phyloP scores from a whole-genome alignment of 2,329 filamentous ascomycete species.

The Colletotrichum somersetense region DNA sequence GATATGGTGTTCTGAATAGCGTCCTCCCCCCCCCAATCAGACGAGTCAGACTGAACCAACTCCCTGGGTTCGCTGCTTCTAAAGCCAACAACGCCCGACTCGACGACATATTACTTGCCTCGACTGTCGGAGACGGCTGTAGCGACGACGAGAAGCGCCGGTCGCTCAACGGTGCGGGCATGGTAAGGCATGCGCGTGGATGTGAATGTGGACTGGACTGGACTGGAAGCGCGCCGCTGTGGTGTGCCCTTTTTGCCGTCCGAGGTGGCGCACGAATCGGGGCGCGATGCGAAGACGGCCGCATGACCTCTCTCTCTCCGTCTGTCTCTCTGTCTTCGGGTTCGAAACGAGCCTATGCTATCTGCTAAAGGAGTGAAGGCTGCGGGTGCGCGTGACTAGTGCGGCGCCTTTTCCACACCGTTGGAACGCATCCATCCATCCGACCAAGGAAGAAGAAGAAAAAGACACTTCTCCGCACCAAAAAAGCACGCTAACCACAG shows the following conservation, averaged over 20 bases:
- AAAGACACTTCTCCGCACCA: neutral
- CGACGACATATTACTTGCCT: neutral
- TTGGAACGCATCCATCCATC: neutral
- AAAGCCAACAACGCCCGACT: neutral
- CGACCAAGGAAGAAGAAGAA: neutral
- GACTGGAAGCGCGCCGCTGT: neutral
- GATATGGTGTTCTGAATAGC: neutral
- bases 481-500: neutral
- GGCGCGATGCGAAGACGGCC: neutral
- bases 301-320: neutral
- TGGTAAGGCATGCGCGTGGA: too few species aligned
- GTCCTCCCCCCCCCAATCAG: neutral
- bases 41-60: neutral
- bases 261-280: neutral
- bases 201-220: too few species aligned
- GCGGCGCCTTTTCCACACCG: neutral
- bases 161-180: too few species aligned
- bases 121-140: neutral
- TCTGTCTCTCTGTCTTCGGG: neutral
- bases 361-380: neutral
- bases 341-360: neutral
- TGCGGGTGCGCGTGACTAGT: neutral
- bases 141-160: neutral
- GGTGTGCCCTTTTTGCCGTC: neutral
- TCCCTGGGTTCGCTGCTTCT: neutral